phyloP scores from a whole-genome alignment of 2,329 filamentous ascomycete genomes.

The Colletotrichum karsti region DNA sequence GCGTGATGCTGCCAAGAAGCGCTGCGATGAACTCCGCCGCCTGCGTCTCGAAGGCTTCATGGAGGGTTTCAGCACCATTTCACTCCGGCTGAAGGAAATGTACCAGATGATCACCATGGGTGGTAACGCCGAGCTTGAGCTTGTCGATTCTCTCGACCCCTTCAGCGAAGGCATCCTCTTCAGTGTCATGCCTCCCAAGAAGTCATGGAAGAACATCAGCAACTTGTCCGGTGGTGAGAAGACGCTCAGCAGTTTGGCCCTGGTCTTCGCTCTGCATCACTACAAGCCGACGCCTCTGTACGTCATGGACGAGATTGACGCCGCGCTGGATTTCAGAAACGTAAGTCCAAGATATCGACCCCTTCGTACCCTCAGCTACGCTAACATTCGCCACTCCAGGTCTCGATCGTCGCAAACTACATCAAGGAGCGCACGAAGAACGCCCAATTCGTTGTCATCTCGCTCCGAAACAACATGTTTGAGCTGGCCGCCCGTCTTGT shows the following conservation, averaged over 20 bases:
- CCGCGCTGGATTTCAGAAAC: slow-evolving; percentile 96
- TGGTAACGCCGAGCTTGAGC: slow-evolving; percentile 95
- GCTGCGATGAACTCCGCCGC: slow-evolving; percentile 90
- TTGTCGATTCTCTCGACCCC: slow-evolving; percentile 94
- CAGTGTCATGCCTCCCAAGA: slow-evolving; percentile 99
- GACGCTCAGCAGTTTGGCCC: slow-evolving; percentile 88
- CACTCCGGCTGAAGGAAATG: slow-evolving; percentile 96
- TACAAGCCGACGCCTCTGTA: slow-evolving; percentile 98
- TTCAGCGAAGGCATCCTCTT: slow-evolving; percentile 98
- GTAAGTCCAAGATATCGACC: slow-evolving; percentile 65
- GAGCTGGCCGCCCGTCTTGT: slow-evolving; percentile 95
- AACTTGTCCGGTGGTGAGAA: slow-evolving; percentile 97
- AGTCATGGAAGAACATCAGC: slow-evolving; percentile 99
- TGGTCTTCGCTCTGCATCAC: slow-evolving; percentile 98
- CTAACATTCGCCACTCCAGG: slow-evolving; percentile 56
- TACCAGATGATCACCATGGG: slow-evolving; percentile 99
- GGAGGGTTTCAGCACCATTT: slow-evolving; percentile 96
- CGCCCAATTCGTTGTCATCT: slow-evolving; percentile 98
- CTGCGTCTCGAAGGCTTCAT: slow-evolving; percentile 96
- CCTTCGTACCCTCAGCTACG: background rate
- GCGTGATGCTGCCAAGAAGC: slow-evolving; percentile 89
- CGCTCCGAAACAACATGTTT: slow-evolving; percentile 99
- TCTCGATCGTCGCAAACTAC: slow-evolving; percentile 97
- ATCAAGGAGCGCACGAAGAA: slow-evolving; percentile 99
- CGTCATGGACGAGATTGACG: slow-evolving; percentile 99